Evolutionary conservation across 768 basidiomycete species (phyloP).

Genomic region (Rhizopogon vinicolor): DNA sequence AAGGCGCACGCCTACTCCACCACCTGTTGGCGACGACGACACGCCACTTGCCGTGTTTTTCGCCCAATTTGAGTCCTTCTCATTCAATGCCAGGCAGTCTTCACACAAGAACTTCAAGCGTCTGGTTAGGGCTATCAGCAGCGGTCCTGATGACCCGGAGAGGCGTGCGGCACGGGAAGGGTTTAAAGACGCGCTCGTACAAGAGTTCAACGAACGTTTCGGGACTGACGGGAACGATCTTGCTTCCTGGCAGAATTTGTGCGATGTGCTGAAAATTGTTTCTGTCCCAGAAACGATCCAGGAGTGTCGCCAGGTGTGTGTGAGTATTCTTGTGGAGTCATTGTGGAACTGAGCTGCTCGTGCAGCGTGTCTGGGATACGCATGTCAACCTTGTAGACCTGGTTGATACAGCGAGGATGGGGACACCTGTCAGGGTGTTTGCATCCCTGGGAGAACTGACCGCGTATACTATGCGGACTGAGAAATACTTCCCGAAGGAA

Average conservation of each 20-base stretch:
- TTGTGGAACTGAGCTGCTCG: not conserved
- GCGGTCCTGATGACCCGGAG: not conserved
- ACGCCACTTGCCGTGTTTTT: not conserved
- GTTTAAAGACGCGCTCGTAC: constrained; percentile 4
- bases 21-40: not conserved
- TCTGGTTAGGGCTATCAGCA: not conserved
- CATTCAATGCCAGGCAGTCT: not conserved
- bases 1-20: not conserved
- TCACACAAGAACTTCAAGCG: not conserved
- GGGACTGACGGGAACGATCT: constrained; percentile 8
- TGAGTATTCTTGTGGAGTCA: not conserved
- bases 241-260: constrained; percentile 4
- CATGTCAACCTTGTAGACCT: constrained; percentile 30
- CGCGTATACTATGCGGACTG: constrained; percentile 13
- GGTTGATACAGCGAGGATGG: constrained; percentile 14
- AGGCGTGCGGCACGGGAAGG: not conserved
- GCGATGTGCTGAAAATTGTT: not conserved
- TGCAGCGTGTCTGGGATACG: constrained; percentile 10
- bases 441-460: constrained; percentile 13
- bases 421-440: constrained; percentile 16
- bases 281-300: not conserved
- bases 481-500: constrained; percentile 23
- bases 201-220: constrained; percentile 6
- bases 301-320: not conserved
- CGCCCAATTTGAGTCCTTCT: not conserved